phyloP scores from a whole-genome alignment of 352 stramenopile species.

The Pythium dissotocum region DNA sequence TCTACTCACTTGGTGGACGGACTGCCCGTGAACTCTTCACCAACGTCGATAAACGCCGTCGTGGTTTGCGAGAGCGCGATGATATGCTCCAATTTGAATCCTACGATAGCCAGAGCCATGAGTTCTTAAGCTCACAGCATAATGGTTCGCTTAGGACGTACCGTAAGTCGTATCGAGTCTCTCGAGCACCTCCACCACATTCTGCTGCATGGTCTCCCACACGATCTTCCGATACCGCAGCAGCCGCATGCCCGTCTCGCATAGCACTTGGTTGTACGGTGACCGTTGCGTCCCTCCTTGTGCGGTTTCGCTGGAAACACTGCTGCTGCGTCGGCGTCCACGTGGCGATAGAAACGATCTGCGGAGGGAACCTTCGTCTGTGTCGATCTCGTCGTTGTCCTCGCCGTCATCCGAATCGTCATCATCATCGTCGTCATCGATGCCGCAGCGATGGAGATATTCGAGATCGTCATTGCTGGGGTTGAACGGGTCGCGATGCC shows the following conservation, averaged over 20 bases:
- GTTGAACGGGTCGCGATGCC: conserved; percentile 87
- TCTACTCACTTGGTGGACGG: conserved; percentile 62
- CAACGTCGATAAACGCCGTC: conserved; percentile 76
- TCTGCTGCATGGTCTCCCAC: conserved; percentile 88
- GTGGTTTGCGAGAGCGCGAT: conserved; percentile 79
- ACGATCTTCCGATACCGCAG: conserved; percentile 82
- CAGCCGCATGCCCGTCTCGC: conserved; percentile 78
- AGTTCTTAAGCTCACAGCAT: not conserved
- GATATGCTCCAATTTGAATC: conserved; percentile 88
- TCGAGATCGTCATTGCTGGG: conserved; percentile 62
- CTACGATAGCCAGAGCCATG: conserved; percentile 24
- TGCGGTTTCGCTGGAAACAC: conserved; percentile 25
- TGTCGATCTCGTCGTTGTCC: conserved; percentile 43
- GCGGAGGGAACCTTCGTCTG: conserved; percentile 25
- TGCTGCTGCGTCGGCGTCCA: conserved; percentile 39
- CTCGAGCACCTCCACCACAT: conserved; percentile 68
- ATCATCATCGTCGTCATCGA: conserved; percentile 79
- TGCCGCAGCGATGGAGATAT: conserved; percentile 81
- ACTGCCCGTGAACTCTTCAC: conserved; percentile 81
- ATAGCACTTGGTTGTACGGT: conserved; percentile 67
- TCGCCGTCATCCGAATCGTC: conserved; percentile 72
- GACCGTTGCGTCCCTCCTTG: conserved; percentile 28
- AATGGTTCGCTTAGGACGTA: conserved; percentile 22
- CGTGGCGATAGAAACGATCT: conserved; percentile 30
- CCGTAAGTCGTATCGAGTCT: conserved; percentile 73